Conservation (phyloP, 1,139 yeast genomes). For the Geotrichum klebahnii region DNA sequence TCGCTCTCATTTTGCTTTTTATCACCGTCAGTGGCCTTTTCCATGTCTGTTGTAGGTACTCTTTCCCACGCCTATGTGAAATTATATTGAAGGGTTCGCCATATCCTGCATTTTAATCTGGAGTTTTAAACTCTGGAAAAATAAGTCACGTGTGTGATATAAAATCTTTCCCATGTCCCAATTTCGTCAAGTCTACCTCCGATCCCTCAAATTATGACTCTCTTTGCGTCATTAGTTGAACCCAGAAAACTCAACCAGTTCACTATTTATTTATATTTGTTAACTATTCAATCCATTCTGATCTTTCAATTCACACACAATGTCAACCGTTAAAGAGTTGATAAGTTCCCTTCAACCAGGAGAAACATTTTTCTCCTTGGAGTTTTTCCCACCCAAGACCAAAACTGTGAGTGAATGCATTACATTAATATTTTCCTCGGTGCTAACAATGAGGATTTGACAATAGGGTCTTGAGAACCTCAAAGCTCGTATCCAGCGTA, state of each 20-base stretch:
- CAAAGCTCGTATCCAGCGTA: conserved; percentile 78
- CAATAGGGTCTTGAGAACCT: conserved; percentile 69
- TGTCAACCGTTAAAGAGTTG: conserved; percentile 54
- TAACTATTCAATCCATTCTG: background rate
- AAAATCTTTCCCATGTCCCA: too few relatives aligned
- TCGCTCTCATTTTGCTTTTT: background rate
- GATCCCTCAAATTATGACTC: background rate
- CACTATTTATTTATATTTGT: too few relatives aligned
- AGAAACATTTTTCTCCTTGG: conserved; percentile 74
- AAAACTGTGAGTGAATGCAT: conserved; percentile 55
- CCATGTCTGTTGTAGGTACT: background rate
- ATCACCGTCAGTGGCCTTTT: background rate
- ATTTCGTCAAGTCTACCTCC: too few relatives aligned
- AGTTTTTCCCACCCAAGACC: conserved; percentile 96
- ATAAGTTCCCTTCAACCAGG: conserved; percentile 49
- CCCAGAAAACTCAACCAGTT: too few relatives aligned
- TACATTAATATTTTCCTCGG: too few relatives aligned
- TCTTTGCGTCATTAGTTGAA: background rate
- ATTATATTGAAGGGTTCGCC: too few relatives aligned
- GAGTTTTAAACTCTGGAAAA: too few relatives aligned
- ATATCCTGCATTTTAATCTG: too few relatives aligned
- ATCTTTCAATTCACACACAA: conserved; percentile 19
- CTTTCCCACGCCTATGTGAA: too few relatives aligned
- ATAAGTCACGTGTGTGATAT: too few relatives aligned
- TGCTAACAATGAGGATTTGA: background rate